These are phyloP conservation scores for Penicillium sp. DNA, from an alignment of 2,329 filamentous ascomycete species.

Conservation along the genomic window DNA sequence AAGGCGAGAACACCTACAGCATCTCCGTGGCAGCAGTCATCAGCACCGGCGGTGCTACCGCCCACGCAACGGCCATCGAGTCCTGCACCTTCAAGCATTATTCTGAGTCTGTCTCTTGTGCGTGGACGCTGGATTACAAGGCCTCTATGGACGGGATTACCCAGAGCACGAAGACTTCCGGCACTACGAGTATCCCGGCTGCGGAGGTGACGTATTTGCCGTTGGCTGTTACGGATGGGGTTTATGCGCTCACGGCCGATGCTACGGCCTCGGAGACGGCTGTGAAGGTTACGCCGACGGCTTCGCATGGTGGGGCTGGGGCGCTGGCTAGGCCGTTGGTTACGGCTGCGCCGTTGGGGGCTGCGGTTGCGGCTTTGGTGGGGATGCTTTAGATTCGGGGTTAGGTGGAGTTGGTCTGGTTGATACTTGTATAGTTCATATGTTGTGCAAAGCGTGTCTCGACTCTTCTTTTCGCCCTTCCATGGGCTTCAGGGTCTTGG, in stretches of 20 bases:
- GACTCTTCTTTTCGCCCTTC: not conserved
- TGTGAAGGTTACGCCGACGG: not conserved
- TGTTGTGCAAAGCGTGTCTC: not conserved
- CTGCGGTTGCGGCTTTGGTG: slow-evolving; percentile 6
- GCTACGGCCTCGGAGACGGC: slow-evolving; percentile 6
- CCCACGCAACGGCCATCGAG: not conserved
- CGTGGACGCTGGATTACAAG: not conserved
- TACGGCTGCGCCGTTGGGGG: slow-evolving; percentile 4
- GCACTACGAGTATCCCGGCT: too few species aligned
- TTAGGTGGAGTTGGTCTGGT: not conserved
- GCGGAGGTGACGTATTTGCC: not conserved
- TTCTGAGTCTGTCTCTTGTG: slow-evolving; percentile 11
- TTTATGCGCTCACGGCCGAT: not conserved
- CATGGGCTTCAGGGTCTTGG: not conserved
- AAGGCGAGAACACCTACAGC: slow-evolving; percentile 12
- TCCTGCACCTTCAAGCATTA: slow-evolving; percentile 9
- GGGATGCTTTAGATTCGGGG: slow-evolving; percentile 6
- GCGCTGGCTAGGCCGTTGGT: slow-evolving; percentile 1
- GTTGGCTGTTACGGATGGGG: slow-evolving; percentile 7
- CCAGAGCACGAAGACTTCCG: not conserved
- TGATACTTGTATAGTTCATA: not conserved
- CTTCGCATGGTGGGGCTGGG: slow-evolving; percentile 1
- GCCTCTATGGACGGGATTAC: not conserved
- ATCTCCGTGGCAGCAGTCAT: not conserved
- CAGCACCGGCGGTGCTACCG: not conserved